Conservation (phyloP, 805 yeast genomes). For the Hemisphaericaspora nanyangensis region DNA sequence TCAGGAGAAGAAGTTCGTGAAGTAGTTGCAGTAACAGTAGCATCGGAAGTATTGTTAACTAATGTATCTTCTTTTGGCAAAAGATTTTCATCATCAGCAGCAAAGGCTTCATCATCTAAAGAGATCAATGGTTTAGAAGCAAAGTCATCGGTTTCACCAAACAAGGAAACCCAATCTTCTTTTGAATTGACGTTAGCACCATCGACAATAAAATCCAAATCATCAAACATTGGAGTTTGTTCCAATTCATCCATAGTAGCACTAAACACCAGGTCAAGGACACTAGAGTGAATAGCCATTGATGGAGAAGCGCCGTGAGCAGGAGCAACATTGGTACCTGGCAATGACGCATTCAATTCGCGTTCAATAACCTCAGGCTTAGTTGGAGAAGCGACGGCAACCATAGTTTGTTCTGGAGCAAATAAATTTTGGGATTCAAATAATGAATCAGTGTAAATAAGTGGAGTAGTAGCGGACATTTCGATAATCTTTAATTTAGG, state of each 20-base stretch:
- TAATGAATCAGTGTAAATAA: conserved; percentile 18
- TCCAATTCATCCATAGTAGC: conserved; percentile 37
- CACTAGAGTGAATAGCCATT: conserved; percentile 42
- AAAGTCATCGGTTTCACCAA: conserved; percentile 20
- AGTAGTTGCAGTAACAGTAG: conserved; percentile 3
- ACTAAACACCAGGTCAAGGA: conserved; percentile 50
- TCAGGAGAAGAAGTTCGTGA: conserved; percentile 4
- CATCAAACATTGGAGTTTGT: conserved; percentile 60
- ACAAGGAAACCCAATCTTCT: conserved; percentile 62
- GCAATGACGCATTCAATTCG: conserved; percentile 3
- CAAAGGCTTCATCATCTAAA: conserved; percentile 3
- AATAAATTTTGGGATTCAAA: conserved; percentile 22
- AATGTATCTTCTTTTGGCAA: conserved; percentile 7
- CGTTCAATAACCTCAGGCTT: conserved; percentile 1
- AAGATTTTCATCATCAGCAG: conserved; percentile 6
- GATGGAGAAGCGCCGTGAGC: neutral
- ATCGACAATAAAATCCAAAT: conserved; percentile 40
- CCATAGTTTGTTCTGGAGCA: conserved; percentile 7
- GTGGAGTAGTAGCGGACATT: conserved; percentile 23
- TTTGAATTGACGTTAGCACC: conserved; percentile 35
- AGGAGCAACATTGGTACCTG: neutral
- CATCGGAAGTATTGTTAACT: conserved; percentile 13
- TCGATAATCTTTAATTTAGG: conserved; percentile 3
- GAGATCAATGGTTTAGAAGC: conserved; percentile 8
- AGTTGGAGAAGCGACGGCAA: neutral